Percentiles rank a stretch among this genome's conserved stretches.
phyloP scores from a whole-genome alignment of 164 flowering plant genomes.

The Vitis rotundifolia region DNA sequence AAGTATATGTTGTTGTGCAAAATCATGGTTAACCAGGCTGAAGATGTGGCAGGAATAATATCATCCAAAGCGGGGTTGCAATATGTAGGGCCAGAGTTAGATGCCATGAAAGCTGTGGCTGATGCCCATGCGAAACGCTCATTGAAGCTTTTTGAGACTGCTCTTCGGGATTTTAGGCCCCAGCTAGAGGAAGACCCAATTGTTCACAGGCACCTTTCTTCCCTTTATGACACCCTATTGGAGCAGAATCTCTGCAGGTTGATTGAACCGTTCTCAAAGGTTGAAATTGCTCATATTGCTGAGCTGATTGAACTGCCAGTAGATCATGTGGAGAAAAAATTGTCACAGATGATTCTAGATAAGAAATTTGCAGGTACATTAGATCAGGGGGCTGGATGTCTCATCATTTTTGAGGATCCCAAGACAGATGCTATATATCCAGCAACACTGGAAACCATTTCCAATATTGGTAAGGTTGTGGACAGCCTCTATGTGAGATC shows the following conservation, averaged over 20 bases:
- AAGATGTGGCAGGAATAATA: constrained; percentile 66
- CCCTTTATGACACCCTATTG: constrained; percentile 60
- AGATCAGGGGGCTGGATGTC: constrained; percentile 73
- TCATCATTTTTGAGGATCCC: constrained; percentile 59
- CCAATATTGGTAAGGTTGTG: constrained; percentile 66
- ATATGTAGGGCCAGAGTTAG: constrained; percentile 62
- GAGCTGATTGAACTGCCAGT: constrained; percentile 60
- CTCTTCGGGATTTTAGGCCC: constrained; percentile 49
- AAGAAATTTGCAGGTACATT: constrained; percentile 66
- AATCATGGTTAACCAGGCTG: constrained; percentile 71
- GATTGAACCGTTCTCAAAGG: constrained; percentile 72
- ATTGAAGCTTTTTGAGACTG: constrained; percentile 54
- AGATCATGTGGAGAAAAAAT: constrained; percentile 63
- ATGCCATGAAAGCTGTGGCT: constrained; percentile 77
- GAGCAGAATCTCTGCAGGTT: constrained; percentile 73
- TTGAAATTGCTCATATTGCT: constrained; percentile 61
- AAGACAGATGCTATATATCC: constrained; percentile 61
- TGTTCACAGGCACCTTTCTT: constrained; percentile 71
- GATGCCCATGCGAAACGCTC: constrained; percentile 67
- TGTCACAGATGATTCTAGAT: constrained; percentile 71
- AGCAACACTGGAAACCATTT: constrained; percentile 61
- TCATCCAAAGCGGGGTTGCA: constrained; percentile 67
- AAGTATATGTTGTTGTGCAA: constrained; percentile 68
- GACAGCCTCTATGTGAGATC: constrained; percentile 61
- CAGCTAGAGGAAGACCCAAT: constrained; percentile 73